Conservation (phyloP, 2,329 filamentous ascomycete genomes). For the Sporothrix variecibatus region DNA sequence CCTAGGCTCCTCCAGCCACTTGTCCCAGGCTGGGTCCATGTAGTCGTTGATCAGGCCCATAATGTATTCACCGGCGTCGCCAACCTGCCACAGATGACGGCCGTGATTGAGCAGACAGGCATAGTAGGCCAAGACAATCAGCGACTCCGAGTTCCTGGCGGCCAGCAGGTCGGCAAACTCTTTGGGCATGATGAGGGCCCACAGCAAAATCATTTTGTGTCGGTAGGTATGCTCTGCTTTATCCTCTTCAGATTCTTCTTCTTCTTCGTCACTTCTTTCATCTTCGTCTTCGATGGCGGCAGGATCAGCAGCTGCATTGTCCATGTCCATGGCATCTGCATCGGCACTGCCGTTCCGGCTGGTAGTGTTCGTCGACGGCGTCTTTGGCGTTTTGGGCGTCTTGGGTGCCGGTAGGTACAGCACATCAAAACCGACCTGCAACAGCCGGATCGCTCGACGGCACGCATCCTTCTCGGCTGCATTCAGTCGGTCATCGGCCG, state of each 20-base stretch:
- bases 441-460: conserved; percentile 33
- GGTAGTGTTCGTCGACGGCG: background rate
- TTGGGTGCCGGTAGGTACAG: conserved; percentile 24
- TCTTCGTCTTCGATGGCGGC: too few species aligned
- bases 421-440: conserved; percentile 36
- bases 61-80: conserved; percentile 31
- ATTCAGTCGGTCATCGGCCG: conserved; percentile 24
- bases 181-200: conserved; percentile 33
- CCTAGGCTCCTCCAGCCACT: conserved; percentile 29
- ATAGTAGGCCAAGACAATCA: conserved; percentile 37
- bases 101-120: conserved; percentile 36
- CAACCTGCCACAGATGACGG: conserved; percentile 37
- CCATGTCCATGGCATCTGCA: background rate
- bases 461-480: conserved; percentile 35
- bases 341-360: background rate
- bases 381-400: background rate
- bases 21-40: conserved; percentile 28
- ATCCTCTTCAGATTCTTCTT: conserved; percentile 14
- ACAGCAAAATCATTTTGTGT: conserved; percentile 36
- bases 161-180: conserved; percentile 35
- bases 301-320: background rate
- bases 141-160: conserved; percentile 33
- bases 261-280: background rate
- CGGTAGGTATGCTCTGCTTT: conserved; percentile 21
- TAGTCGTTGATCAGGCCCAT: conserved; percentile 27